phyloP scores from a whole-genome alignment of 257 asterid species.

The Nemophila menziesii region DNA sequence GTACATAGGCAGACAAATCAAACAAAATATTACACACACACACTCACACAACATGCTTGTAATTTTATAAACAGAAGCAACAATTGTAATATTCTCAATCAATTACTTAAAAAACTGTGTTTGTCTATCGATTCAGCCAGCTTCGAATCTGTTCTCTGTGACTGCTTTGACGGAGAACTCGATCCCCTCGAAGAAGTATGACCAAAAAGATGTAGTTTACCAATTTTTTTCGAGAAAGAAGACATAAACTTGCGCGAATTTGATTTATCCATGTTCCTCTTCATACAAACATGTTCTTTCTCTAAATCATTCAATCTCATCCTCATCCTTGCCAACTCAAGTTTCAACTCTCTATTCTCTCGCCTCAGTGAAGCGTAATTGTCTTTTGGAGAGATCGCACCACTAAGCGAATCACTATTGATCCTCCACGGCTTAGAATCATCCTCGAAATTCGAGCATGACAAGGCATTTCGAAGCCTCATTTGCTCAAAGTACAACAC shows the following conservation, averaged over 20 bases:
- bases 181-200: conserved; percentile 57
- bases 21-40: too few relatives aligned
- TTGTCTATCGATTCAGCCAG: conserved; percentile 24
- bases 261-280: conserved; percentile 77
- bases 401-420: conserved; percentile 80
- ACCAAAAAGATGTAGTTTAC: conserved; percentile 53
- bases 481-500: conserved; percentile 83
- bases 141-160: conserved; percentile 63
- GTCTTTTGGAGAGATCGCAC: conserved; percentile 87
- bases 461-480: conserved; percentile 59
- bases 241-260: conserved; percentile 56
- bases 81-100: background rate
- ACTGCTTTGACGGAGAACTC: conserved; percentile 67
- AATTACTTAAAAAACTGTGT: background rate
- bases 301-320: conserved; percentile 90
- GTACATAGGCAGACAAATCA: background rate
- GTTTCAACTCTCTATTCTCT: conserved; percentile 85
- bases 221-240: conserved; percentile 60
- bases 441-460: conserved; percentile 46
- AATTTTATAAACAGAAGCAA: background rate
- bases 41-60: background rate
- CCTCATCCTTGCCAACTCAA: conserved; percentile 76
- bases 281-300: conserved; percentile 89
- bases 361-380: conserved; percentile 85
- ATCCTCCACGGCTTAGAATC: conserved; percentile 86